Base-by-base conservation (phyloP, 768 basidiomycete genomes). In the Solioccasus polychromus region DNA sequence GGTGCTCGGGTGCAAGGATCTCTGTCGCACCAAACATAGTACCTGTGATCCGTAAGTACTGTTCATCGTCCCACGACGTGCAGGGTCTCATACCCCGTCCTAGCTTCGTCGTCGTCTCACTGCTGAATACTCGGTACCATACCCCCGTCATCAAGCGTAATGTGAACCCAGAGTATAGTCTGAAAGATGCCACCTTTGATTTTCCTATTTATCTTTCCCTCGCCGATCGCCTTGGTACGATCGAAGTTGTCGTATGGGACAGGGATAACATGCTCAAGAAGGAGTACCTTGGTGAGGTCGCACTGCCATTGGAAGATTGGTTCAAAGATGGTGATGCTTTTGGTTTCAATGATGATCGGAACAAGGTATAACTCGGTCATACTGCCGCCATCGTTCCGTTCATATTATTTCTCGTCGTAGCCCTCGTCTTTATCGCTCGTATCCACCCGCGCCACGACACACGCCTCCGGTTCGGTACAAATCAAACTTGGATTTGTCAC, bases 181-280 rank as follows among this genome's bases (percentile, higher is more conserved):
- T 82, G 10, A 82, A 82, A 49, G 81, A 87, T 55, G 83, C 90
- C 10, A 93, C 91, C 0, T 97, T 93, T 62, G 89, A 95, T 47
- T 91, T 94, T 55, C 88, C 92, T 0, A 74, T 96, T 15, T 89
- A 87, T 54, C 73, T 86, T 15, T 86, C 83, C 14, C 75, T 87
- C 22, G 83, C 84, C 1, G 85, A 87, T 54, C 72, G 73, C 35
- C 74, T 89, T 5, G 85, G 87, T 26, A 80, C 77, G 2, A 56
- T 97, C 34, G 93, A 97, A 66, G 71, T 92, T 26, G 83, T 96
- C 11, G 75, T 93, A 0, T 99, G 95, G 94, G 93, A 94, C 67
- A 92, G 86, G 70, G 94, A 97, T 66, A 71, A 89, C 53, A 63
- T 92, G 57, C 47, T 69, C 45, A 79, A 75, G 58, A 96, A 93